These are phyloP conservation scores for Globisporangium alternatum DNA, from an alignment of 352 stramenopile genomes.

Conservation along the genomic window DNA sequence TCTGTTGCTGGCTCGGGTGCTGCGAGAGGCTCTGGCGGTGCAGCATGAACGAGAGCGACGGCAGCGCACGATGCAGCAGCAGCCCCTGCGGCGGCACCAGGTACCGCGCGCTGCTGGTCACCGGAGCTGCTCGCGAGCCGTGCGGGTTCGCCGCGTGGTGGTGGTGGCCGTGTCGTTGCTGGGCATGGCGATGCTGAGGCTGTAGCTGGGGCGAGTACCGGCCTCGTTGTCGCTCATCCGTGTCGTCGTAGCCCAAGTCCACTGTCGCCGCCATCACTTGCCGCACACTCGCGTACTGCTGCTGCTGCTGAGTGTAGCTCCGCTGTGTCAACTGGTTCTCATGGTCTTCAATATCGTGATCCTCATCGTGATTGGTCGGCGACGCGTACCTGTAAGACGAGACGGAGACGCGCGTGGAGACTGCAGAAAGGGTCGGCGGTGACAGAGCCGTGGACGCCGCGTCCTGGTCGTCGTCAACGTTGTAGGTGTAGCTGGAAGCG, in stretches of 20 bases:
- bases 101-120: neutral
- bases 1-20: neutral
- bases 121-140: neutral
- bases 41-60: slow-evolving; percentile 40
- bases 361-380: neutral
- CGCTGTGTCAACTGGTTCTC: neutral
- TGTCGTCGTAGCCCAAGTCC: slow-evolving; percentile 7
- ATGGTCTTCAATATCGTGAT: neutral
- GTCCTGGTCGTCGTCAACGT: neutral
- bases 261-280: slow-evolving; percentile 14
- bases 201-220: neutral
- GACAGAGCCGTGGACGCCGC: neutral
- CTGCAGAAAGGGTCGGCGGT: slow-evolving; percentile 5
- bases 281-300: neutral
- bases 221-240: neutral
- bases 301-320: neutral
- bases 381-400: slow-evolving; percentile 11
- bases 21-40: slow-evolving; percentile 27
- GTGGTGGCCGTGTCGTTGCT: neutral
- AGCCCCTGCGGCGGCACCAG: slow-evolving; percentile 11
- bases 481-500: neutral
- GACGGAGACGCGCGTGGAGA: slow-evolving; percentile 11
- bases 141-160: neutral
- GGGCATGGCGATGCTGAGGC: neutral
- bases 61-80: slow-evolving; percentile 28